Conservation (phyloP, 1,284 basidiomycete genomes). For the Austropuccinia psidii region DNA sequence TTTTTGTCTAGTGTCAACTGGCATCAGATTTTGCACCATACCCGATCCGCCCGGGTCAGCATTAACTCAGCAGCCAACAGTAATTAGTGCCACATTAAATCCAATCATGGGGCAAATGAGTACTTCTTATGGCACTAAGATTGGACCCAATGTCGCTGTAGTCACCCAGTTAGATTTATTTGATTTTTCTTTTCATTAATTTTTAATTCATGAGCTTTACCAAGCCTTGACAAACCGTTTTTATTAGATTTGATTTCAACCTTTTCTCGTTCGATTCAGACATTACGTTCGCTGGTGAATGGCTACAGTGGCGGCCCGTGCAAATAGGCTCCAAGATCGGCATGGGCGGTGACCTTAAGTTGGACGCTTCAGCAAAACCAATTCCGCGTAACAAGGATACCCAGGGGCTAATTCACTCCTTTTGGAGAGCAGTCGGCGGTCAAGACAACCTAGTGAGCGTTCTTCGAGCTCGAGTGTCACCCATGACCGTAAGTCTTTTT, state of each 20-base stretch:
- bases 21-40: constrained; percentile 80
- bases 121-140: constrained; percentile 78
- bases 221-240: too few species aligned
- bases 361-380: too few species aligned
- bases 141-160: constrained; percentile 75
- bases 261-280: constrained; percentile 94
- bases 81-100: constrained; percentile 87
- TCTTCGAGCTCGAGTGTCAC: constrained; percentile 14
- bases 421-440: constrained; percentile 16
- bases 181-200: not conserved
- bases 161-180: constrained; percentile 57
- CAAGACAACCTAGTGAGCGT: constrained; percentile 16
- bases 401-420: constrained; percentile 2
- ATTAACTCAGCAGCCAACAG: constrained; percentile 63
- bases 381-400: not conserved
- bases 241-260: constrained; percentile 75
- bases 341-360: too few species aligned
- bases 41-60: constrained; percentile 64
- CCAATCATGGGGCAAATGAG: constrained; percentile 93
- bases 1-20: constrained; percentile 67
- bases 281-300: constrained; percentile 65
- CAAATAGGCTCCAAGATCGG: too few species aligned
- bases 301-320: not conserved
- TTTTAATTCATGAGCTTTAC: not conserved
- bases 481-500: constrained; percentile 11